phyloP scores from a whole-genome alignment of 129 eudicot species.

The Glebionis coronaria region DNA sequence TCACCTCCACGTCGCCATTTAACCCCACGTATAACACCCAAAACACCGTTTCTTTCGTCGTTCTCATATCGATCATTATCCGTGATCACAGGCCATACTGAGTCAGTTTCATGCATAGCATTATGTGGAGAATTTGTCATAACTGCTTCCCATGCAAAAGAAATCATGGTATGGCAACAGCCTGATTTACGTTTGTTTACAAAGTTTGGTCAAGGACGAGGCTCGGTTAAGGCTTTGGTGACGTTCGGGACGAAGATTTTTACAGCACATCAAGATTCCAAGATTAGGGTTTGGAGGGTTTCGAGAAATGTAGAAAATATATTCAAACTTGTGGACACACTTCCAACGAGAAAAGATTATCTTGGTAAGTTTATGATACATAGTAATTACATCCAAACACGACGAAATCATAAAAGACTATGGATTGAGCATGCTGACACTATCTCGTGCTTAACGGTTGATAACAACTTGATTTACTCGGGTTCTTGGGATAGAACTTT shows the following conservation, averaged over 20 bases:
- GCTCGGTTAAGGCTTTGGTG: conserved; percentile 72
- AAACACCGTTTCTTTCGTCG: conserved; percentile 17
- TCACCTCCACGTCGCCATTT: conserved; percentile 16
- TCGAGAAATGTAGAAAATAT: conserved; percentile 63
- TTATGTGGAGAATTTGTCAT: conserved; percentile 80
- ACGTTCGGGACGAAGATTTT: conserved; percentile 57
- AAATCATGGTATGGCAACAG: conserved; percentile 89
- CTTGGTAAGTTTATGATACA: conserved; percentile 70
- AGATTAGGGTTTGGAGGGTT: conserved; percentile 82
- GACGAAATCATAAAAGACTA: conserved; percentile 58
- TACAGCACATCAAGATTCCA: conserved; percentile 86
- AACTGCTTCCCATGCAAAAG: conserved; percentile 76
- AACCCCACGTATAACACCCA: conserved; percentile 21
- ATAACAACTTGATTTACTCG: conserved; percentile 57
- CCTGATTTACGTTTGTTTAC: conserved; percentile 66
- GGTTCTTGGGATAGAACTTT: conserved; percentile 94
- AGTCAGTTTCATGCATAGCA: conserved; percentile 75
- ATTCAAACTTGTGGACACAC: conserved; percentile 60
- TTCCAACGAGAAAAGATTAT: conserved; percentile 76
- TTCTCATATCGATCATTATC: conserved; percentile 47
- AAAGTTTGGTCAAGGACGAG: conserved; percentile 72
- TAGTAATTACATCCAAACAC: conserved; percentile 60
- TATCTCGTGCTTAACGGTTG: conserved; percentile 71
- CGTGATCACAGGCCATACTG: conserved; percentile 62
- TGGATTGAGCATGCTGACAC: conserved; percentile 87